These are phyloP conservation scores for Fusarium nelsonii DNA, from an alignment of 2,329 filamentous ascomycete species.

Conservation along the genomic window DNA sequence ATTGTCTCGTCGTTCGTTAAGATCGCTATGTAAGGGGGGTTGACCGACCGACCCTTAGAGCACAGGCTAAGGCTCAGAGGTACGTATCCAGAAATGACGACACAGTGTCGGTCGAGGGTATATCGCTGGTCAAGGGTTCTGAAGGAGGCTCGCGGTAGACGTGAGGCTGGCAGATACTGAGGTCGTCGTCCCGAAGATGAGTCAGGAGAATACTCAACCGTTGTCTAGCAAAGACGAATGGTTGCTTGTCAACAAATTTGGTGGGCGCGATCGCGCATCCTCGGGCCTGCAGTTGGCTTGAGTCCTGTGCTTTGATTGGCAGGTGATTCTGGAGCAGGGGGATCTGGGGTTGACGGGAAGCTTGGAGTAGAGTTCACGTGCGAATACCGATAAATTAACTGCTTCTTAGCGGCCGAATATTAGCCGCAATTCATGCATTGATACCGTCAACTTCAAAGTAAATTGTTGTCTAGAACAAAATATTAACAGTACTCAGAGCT, in stretches of 20 bases:
- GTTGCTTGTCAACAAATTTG: slow-evolving; percentile 51
- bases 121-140: slow-evolving; percentile 18
- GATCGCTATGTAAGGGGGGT: slow-evolving; percentile 30
- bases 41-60: slow-evolving; percentile 32
- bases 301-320: slow-evolving; percentile 49
- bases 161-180: slow-evolving; percentile 6
- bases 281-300: slow-evolving; percentile 37
- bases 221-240: slow-evolving; percentile 39
- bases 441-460: not conserved
- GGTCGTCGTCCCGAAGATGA: slow-evolving; percentile 27
- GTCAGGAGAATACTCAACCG: slow-evolving; percentile 21
- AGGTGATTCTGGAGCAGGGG: slow-evolving; percentile 46
- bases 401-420: slow-evolving; percentile 34
- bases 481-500: not conserved
- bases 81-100: slow-evolving; percentile 48
- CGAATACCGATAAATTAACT: slow-evolving; percentile 17
- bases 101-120: slow-evolving; percentile 31
- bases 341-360: slow-evolving; percentile 34
- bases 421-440: slow-evolving; percentile 30
- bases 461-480: slow-evolving; percentile 5
- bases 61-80: slow-evolving; percentile 22
- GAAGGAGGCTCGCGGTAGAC: slow-evolving; percentile 11
- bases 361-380: slow-evolving; percentile 45
- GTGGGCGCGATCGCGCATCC: slow-evolving; percentile 39
- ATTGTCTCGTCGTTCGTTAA: slow-evolving; percentile 39